Conservation (phyloP, 306 rosid genomes). For the Bauhinia variegata region DNA sequence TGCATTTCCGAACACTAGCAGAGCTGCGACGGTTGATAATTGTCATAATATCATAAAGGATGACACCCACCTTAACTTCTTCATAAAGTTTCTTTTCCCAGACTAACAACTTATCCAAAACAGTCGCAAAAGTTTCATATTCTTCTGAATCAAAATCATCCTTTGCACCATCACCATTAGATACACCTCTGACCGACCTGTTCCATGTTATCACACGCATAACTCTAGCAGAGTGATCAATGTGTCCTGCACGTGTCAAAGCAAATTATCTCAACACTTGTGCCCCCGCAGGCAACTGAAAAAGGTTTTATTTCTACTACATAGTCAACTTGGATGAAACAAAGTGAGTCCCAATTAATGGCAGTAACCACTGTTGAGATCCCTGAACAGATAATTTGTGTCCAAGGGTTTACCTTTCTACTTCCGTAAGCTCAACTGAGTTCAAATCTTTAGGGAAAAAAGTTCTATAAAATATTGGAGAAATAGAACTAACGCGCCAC, state of each 20-base stretch:
- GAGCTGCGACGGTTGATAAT: background rate
- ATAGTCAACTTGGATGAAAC: background rate
- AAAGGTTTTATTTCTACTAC: background rate
- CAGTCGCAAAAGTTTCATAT: slow-evolving; percentile 79
- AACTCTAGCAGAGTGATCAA: slow-evolving; percentile 86
- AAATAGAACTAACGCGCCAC: background rate
- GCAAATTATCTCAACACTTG: slow-evolving; percentile 16
- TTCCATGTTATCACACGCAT: slow-evolving; percentile 91
- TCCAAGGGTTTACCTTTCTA: background rate
- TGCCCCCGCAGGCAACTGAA: slow-evolving; percentile 13
- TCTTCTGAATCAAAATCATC: slow-evolving; percentile 78
- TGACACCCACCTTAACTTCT: slow-evolving; percentile 71
- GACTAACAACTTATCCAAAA: slow-evolving; percentile 82
- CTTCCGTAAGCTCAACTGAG: background rate
- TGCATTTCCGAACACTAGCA: background rate
- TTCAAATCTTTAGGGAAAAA: background rate
- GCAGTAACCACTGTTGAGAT: background rate
- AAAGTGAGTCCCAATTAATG: background rate
- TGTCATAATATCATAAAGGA: slow-evolving; percentile 19
- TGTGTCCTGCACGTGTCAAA: slow-evolving; percentile 60
- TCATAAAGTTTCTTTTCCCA: slow-evolving; percentile 96
- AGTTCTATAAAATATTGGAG: background rate
- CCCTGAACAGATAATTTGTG: slow-evolving; percentile 2
- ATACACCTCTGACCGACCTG: slow-evolving; percentile 65
- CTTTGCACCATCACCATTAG: slow-evolving; percentile 69